Base-by-base conservation (phyloP, 306 rosid species). In the Casuarina equisetifolia region DNA sequence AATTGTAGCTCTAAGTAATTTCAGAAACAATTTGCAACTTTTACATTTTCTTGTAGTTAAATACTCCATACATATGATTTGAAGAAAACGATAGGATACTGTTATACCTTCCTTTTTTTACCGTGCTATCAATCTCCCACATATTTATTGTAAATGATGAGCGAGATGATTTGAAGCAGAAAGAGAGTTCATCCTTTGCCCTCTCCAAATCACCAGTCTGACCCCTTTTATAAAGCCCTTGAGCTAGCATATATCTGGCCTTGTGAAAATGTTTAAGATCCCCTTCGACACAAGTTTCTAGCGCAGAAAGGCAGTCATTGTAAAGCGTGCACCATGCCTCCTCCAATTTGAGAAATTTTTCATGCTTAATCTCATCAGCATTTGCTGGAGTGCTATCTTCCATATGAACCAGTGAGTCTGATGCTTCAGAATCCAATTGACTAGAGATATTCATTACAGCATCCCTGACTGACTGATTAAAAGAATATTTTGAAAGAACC, bases 61-160 rank as follows among this genome's bases (percentile, higher is more conserved):
- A 59, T 40, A 2, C 43, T 52, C 53, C 13, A 61, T 19, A 58
- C 72, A 73, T 74, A 71, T 39, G 44, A 80, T 15, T 49, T 17
- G 51, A 32, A 72, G 20, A 7, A 36, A 36, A 50, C 4, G 51
- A 77, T 79, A 61, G 55, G 64, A 77, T 46, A 78, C 53, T 73
- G 55, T 48, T 55, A 4, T 88, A 92, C 98, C 98, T 92, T 91
- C 97, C 98, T 75, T 92, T 94, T 83, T 94, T 94, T 17, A 85
- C 86, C 85, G 70, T 84, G 91, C 98, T 94, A 86, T 94, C 98
- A 77, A 94, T 94, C 90, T 94, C 98, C 98, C 98, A 94, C 98
- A 94, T 94, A 80, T 94, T 92, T 86, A 94, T 94, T 1, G 98
- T 94, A 82, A 94, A 94, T 63, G 98, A 89, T 70, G 98, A 94